Conservation (phyloP, 2,329 filamentous ascomycete genomes). For the Zymoseptoria brevis region DNA sequence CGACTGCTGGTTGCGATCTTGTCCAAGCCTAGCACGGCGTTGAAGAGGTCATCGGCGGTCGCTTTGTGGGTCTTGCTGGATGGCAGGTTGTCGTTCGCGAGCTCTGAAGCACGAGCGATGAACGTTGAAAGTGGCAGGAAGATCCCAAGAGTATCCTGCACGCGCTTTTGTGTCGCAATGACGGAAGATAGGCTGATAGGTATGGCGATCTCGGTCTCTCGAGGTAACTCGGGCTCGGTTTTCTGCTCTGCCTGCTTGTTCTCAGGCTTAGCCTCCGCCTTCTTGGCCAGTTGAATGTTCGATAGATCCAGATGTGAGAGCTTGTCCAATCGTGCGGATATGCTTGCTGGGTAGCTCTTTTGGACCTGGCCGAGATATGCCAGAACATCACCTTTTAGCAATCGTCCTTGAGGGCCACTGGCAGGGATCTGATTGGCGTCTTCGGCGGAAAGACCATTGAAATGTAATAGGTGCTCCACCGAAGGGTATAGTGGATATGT, state of each 20-base stretch:
- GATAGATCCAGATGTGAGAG: slow-evolving; percentile 81
- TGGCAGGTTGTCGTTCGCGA: slow-evolving; percentile 83
- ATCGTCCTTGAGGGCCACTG: slow-evolving; percentile 76
- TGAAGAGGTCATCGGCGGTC: slow-evolving; percentile 75
- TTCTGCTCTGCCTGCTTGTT: slow-evolving; percentile 42
- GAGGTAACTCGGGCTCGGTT: slow-evolving; percentile 36
- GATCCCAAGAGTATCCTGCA: slow-evolving; percentile 69
- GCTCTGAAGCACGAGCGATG: slow-evolving; percentile 71
- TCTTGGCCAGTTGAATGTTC: slow-evolving; percentile 74
- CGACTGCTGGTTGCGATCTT: slow-evolving; percentile 43
- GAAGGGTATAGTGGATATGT: slow-evolving; percentile 73
- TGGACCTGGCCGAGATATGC: slow-evolving; percentile 77
- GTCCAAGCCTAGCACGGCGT: slow-evolving; percentile 71
- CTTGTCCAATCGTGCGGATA: slow-evolving; percentile 64
- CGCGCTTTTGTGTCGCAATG: slow-evolving; percentile 69
- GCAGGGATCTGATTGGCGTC: slow-evolving; percentile 76
- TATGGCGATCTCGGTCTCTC: slow-evolving; percentile 55
- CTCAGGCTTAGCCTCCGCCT: slow-evolving; percentile 27
- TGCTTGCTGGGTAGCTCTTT: slow-evolving; percentile 59
- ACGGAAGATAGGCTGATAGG: slow-evolving; percentile 74
- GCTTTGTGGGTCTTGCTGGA: slow-evolving; percentile 55
- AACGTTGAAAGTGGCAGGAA: slow-evolving; percentile 80
- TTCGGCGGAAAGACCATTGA: slow-evolving; percentile 66
- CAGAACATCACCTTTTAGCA: slow-evolving; percentile 92
- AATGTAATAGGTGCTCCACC: slow-evolving; percentile 70